These are phyloP conservation scores for Jamesozyma spencerorum DNA, from an alignment of 805 yeast species.

Conservation along the genomic window DNA sequence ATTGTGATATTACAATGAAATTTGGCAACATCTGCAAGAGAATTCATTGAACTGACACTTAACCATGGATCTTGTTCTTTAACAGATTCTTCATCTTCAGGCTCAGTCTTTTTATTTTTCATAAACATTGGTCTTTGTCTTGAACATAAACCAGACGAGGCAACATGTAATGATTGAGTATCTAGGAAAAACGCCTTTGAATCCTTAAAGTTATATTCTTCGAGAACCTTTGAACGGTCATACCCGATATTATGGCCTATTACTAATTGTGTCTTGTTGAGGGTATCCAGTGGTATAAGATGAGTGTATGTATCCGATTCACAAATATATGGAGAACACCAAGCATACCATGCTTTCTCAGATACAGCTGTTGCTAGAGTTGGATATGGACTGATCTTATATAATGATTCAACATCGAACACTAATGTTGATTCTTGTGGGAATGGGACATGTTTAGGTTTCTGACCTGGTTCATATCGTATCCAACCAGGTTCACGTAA, in stretches of 20 bases:
- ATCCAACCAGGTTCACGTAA: slow-evolving; percentile 67
- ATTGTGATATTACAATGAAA: slow-evolving; percentile 64
- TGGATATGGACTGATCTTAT: slow-evolving; percentile 65
- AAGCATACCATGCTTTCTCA: slow-evolving; percentile 75
- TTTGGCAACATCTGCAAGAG: slow-evolving; percentile 67
- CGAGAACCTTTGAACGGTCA: slow-evolving; percentile 78
- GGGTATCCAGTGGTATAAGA: slow-evolving; percentile 64
- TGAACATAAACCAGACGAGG: slow-evolving; percentile 86
- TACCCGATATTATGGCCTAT: slow-evolving; percentile 88
- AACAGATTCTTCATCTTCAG: slow-evolving; percentile 9
- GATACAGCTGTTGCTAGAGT: slow-evolving; percentile 76
- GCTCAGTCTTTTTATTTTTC: slow-evolving; percentile 37
- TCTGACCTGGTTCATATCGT: slow-evolving; percentile 47
- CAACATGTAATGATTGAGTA: slow-evolving; percentile 87
- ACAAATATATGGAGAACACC: slow-evolving; percentile 84
- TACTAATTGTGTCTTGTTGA: slow-evolving; percentile 43
- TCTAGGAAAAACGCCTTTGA: slow-evolving; percentile 77
- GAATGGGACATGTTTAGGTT: slow-evolving; percentile 49
- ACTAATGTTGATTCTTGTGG: slow-evolving; percentile 69
- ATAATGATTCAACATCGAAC: slow-evolving; percentile 85
- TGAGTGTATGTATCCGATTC: slow-evolving; percentile 31
- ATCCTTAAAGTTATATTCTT: slow-evolving; percentile 64
- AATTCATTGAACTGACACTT: slow-evolving; percentile 62
- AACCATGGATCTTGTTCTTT: slow-evolving; percentile 73
- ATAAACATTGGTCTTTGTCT: slow-evolving; percentile 77